These are phyloP conservation scores for Talaromyces atroroseus DNA, from an alignment of 2,329 filamentous ascomycete species.

Conservation along the genomic window DNA sequence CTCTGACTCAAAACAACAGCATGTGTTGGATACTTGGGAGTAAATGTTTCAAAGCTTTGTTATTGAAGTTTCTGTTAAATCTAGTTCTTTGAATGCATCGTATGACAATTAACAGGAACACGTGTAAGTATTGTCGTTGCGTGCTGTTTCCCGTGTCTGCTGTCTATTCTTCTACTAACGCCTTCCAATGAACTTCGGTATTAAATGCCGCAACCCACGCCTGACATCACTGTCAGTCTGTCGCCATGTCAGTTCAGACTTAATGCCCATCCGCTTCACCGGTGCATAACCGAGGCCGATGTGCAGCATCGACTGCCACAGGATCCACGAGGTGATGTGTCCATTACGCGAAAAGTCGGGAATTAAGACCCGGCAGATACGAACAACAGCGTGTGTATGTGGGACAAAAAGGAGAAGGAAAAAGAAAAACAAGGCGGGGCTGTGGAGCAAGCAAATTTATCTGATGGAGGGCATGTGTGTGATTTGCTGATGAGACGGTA, in stretches of 20 bases:
- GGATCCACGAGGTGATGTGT: background rate
- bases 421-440: background rate
- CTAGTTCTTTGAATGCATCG: too few relatives aligned
- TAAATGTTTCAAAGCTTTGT: too few relatives aligned
- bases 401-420: background rate
- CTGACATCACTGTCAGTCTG: background rate
- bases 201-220: background rate
- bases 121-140: too few relatives aligned
- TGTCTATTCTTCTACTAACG: background rate
- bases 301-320: background rate
- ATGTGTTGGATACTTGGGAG: conserved; percentile 28
- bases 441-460: conserved; percentile 5
- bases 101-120: too few relatives aligned
- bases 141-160: too few relatives aligned
- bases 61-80: too few relatives aligned
- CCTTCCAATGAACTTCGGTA: background rate
- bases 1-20: too few relatives aligned
- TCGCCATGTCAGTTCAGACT: background rate
- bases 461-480: conserved; percentile 8
- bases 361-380: background rate
- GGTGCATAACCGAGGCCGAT: background rate
- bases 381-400: too few relatives aligned
- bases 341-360: background rate
- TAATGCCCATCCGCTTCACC: background rate
- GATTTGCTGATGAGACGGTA: background rate